Evolutionary conservation across 768 basidiomycete species (phyloP), one percentile per base, ranked within the genome.

Genomic region (Psilocybe cubensis): DNA sequence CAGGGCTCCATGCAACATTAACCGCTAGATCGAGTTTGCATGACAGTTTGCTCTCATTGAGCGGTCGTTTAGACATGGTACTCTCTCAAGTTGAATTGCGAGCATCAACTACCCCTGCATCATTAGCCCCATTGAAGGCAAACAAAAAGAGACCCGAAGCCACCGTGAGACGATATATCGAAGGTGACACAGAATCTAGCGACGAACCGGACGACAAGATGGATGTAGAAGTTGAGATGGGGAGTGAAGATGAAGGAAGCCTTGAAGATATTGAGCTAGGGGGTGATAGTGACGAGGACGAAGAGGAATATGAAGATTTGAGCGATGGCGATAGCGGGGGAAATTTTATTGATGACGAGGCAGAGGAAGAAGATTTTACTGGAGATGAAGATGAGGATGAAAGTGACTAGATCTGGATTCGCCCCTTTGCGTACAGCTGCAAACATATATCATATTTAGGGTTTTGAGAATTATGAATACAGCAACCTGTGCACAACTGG

Each of bases 1-100:
- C 96, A 2, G 87, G 86, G 4, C 80, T 99, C 20, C 93, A 96
- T 73, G 76, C 89, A 18, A 88, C 89, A 4, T 78, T 99, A 38
- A 85, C 89, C 2, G 80, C 88, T 28, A 86, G 97, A 20, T 75
- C 97, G 29, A 80, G 87, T 23, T 75, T 98, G 44, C 92, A 97
- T 60, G 89, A 94, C 60, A 91, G 87, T 56, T 79, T 99, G 18
- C 78, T 96, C 9, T 86, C 91, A 2, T 79, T 99, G 40, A 91
- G 87, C 57, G 97, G 97, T 24, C 86, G 94, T 55, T 79, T 98
- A 25, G 96, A 98, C 68, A 91, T 95, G 79, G 92, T 97, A 21
- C 80, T 98, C 47, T 90, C 94, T 0, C 97, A 98, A 69, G 91
- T 98, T 54, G 92, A 96, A 69, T 82, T 95, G 75, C 85, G 96